Percentiles rank a stretch among this genome's conserved stretches.
phyloP scores from a whole-genome alignment of 495 filamentous ascomycete species.

The Aspergillus bridgeri region DNA sequence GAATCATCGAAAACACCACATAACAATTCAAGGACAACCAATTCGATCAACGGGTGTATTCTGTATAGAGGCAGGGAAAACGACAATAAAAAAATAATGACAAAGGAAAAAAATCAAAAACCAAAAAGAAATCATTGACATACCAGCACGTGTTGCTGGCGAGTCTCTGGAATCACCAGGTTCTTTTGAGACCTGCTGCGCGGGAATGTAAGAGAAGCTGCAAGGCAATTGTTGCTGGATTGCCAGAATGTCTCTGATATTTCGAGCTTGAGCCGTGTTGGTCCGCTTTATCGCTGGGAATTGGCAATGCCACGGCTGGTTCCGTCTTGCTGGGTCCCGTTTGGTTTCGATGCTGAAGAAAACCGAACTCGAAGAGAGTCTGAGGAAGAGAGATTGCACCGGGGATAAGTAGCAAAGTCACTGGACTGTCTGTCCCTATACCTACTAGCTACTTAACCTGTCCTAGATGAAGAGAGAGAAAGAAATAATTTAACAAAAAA shows the following conservation, averaged over 20 bases:
- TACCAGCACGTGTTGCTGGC: constrained; percentile 22
- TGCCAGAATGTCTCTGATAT: constrained; percentile 19
- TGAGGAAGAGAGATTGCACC: not conserved
- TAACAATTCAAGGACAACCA: not conserved
- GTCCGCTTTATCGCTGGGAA: not conserved
- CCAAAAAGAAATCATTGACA: constrained; percentile 12
- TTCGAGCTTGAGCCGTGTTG: constrained; percentile 11
- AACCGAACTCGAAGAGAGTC: constrained; percentile 6
- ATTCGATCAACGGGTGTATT: constrained; percentile 7
- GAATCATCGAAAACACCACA: constrained; percentile 6
- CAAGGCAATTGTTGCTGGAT: constrained; percentile 21
- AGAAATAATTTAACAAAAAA: too few species aligned
- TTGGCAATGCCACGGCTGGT: not conserved
- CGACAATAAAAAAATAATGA: constrained; percentile 1
- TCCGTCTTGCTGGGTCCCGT: constrained; percentile 11
- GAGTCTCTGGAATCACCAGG: constrained; percentile 11
- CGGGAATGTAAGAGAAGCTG: constrained; percentile 22
- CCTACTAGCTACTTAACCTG: constrained; percentile 11
- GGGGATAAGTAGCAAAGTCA: constrained; percentile 10
- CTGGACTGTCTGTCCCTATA: constrained; percentile 18
- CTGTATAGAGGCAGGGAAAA: constrained; percentile 3
- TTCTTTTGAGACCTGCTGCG: constrained; percentile 22
- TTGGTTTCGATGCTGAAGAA: constrained; percentile 13
- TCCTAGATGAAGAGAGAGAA: not conserved
- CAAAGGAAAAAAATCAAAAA: constrained; percentile 2